These are phyloP conservation scores for Lipomyces chichibuensis DNA, from an alignment of 805 yeast species.

Conservation along the genomic window DNA sequence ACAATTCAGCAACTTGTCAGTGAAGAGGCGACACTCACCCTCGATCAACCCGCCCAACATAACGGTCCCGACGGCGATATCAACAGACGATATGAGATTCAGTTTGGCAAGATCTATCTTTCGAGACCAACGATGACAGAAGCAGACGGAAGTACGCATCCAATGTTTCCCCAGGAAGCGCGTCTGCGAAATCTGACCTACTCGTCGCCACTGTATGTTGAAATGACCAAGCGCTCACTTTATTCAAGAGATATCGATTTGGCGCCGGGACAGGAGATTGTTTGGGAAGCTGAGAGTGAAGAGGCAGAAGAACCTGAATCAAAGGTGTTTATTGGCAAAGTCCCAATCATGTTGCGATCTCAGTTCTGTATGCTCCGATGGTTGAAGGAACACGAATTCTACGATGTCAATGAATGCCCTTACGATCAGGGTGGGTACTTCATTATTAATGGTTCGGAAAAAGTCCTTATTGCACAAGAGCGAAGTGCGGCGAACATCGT, in stretches of 20 bases:
- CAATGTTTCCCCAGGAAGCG: constrained; percentile 98
- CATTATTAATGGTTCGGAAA: constrained; percentile 97
- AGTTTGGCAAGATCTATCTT: constrained; percentile 95
- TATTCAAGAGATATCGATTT: constrained; percentile 74
- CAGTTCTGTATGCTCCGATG: constrained; percentile 92
- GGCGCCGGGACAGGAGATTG: constrained; percentile 54
- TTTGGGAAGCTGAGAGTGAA: constrained; percentile 61
- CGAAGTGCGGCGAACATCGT: constrained; percentile 98
- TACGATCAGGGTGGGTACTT: constrained; percentile 99
- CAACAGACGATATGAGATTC: constrained; percentile 90
- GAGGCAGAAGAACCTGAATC: constrained; percentile 69
- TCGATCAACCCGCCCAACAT: constrained; percentile 98
- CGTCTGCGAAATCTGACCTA: constrained; percentile 93
- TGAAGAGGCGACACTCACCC: constrained; percentile 90
- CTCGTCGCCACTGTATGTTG: constrained; percentile 94
- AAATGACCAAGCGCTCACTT: constrained; percentile 87
- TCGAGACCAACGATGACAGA: constrained; percentile 98
- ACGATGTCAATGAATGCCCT: constrained; percentile 96
- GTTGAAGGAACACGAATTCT: constrained; percentile 87
- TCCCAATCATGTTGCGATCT: constrained; percentile 96
- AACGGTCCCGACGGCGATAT: constrained; percentile 86
- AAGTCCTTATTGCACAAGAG: constrained; percentile 97
- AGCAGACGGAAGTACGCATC: constrained; percentile 99
- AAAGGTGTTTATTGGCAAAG: constrained; percentile 91
- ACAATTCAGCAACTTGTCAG: constrained; percentile 95